phyloP scores from a whole-genome alignment of 306 rosid genomes.

The Hippophae gyantsensis region DNA sequence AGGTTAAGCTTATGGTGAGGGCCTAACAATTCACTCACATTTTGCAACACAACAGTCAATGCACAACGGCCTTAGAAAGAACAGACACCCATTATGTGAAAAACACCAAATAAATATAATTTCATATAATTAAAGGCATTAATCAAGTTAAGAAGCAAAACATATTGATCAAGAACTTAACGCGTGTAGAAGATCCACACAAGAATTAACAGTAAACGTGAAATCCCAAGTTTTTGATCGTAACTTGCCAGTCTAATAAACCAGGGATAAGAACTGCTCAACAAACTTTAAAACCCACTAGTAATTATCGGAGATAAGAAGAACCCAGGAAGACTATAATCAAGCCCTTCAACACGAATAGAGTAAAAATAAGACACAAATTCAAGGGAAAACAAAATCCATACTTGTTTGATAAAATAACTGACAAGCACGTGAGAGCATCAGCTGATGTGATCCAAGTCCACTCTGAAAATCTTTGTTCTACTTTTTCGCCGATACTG shows the following conservation, averaged over 20 bases:
- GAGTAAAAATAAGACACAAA: constrained; percentile 2
- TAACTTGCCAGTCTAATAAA: constrained; percentile 21
- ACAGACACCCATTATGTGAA: constrained; percentile 7
- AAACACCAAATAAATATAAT: constrained; percentile 12
- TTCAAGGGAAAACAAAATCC: constrained; percentile 9
- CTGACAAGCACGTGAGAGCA: constrained; percentile 6
- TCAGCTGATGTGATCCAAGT: constrained; percentile 15
- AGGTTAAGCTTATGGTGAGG: too few relatives aligned
- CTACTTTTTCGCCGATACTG: constrained; percentile 20
- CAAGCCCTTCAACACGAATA: constrained; percentile 12
- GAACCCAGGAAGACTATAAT: constrained; percentile 1
- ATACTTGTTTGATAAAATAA: constrained; percentile 25
- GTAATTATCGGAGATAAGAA: constrained; percentile 7
- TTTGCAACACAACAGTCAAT: constrained; percentile 15
- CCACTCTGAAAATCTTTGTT: constrained; percentile 7
- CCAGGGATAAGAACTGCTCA: constrained; percentile 1
- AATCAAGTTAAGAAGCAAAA: constrained; percentile 5
- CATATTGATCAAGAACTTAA: constrained; percentile 11
- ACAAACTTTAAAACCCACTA: constrained; percentile 11
- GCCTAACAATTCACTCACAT: too few relatives aligned
- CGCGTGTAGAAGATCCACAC: constrained; percentile 1
- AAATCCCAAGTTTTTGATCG: constrained; percentile 1
- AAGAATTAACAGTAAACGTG: constrained; percentile 13
- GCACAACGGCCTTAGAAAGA: constrained; percentile 2
- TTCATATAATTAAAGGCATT: constrained; percentile 4